Base-by-base conservation (phyloP, 78 protist genomes). In the Dictyostelium firmibasis region DNA sequence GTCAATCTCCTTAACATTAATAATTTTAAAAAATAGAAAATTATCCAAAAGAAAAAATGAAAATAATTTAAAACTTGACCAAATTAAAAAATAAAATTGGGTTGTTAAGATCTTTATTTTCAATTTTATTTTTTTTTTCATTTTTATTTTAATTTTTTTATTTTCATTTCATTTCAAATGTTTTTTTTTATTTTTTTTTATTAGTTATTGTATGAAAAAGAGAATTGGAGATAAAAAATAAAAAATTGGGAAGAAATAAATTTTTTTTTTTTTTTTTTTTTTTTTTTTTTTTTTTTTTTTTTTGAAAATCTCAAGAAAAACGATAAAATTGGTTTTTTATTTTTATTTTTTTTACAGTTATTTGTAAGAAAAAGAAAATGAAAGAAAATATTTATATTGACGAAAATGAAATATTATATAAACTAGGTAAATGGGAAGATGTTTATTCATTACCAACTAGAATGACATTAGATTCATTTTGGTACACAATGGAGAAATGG, bases 401-500 rank as follows among this genome's bases (percentile, higher is more conserved):
- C 2, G 44, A 72, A 72, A 41, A 77, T n/a, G 41, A 77, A 16
- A 33, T 77, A 23, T 7, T n/a, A 38, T 23, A 4, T 0, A 23
- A 38, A 81, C 33, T 81, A 8, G 85, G 85, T 2, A 29, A 81
- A 27, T 81, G 85, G 85, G 50, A 47, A 18, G 72, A 81, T 20
- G 85, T 47, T n/a, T 25, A 29, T 47, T 6, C 41, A 47, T 14
- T 81, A 29, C 85, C 85, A n/a, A 81, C 85, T 47, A 47, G 69
- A 27, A 81, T 81, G 85, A 47, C 72, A 20, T 50, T 81, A 47
- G 85, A 81, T 0, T 81, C 93, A 8, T 88, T 88, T 79, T 88
- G 93, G 93, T 88, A 27, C 10, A 67, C 82, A 8, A 88, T 88
- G 93, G 82, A 88, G 67, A 88, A 79, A 88, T 88, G 93, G 93